These are phyloP conservation scores for Sugiyamaella xylanicola DNA, from an alignment of 1,139 yeast genomes.

Conservation along the genomic window DNA sequence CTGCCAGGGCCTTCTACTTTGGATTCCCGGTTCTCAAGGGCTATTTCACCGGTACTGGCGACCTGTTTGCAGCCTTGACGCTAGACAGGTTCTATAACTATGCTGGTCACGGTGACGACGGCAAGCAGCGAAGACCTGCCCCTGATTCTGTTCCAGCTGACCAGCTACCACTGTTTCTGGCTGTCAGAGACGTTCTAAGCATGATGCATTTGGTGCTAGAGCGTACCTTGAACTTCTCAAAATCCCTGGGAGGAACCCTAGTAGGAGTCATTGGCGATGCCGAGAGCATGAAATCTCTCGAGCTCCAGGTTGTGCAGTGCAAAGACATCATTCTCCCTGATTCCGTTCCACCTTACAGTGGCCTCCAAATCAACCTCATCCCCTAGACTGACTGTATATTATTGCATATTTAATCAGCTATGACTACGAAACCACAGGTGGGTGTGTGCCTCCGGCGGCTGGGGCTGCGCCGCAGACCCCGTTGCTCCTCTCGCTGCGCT, in stretches of 20 bases:
- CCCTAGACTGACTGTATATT: slow-evolving; percentile 1
- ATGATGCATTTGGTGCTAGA: slow-evolving; percentile 35
- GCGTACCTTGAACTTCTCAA: slow-evolving; percentile 30
- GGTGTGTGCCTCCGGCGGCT: too few relatives aligned
- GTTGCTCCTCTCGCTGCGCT: too few relatives aligned
- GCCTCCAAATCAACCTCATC: slow-evolving; percentile 10
- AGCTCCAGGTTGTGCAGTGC: slow-evolving; percentile 34
- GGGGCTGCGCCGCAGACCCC: too few relatives aligned
- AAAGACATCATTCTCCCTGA: slow-evolving; percentile 26
- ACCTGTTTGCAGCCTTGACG: slow-evolving; percentile 77
- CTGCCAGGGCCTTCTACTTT: slow-evolving; percentile 43
- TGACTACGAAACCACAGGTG: too few relatives aligned
- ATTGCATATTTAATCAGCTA: neutral
- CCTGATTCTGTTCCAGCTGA: slow-evolving; percentile 7
- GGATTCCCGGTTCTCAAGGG: slow-evolving; percentile 62
- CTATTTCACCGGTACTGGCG: slow-evolving; percentile 92
- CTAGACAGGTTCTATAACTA: slow-evolving; percentile 57
- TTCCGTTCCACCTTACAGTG: slow-evolving; percentile 10
- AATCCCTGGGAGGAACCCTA: slow-evolving; percentile 22
- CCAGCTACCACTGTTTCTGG: slow-evolving; percentile 25
- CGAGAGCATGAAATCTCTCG: slow-evolving; percentile 35
- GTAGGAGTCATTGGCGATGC: slow-evolving; percentile 35
- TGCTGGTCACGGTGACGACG: slow-evolving; percentile 18
- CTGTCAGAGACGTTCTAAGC: slow-evolving; percentile 34
- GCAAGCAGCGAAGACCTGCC: slow-evolving; percentile 8